Base-by-base conservation (phyloP, 768 basidiomycete species). In the Cystoderma amianthinum region DNA sequence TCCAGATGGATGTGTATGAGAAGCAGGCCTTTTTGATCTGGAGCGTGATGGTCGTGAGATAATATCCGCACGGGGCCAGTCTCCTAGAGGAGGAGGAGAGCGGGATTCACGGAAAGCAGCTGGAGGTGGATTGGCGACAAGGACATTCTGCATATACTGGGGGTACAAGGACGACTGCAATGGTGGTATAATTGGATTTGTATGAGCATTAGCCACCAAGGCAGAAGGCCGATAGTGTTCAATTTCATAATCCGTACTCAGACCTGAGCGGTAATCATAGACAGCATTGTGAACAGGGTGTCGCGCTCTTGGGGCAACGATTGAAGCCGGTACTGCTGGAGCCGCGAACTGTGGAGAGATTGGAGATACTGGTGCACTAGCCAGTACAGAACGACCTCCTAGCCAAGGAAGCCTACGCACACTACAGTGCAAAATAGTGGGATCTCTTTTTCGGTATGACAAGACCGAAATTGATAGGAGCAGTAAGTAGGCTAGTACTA, bases 401-500 rank as follows among this genome's bases (percentile, higher is more conserved):
- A 50, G 46, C 59, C 61, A 59, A 49, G 48, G 70, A 50, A 63
- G 72, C 62, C 63, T 57, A 38, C 70, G 70, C 19, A 79, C 67
- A 44, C 62, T 61, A 32, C 66, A 62, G 18, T 64, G 55, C 79
- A 82, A 84, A 23, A 85, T 61, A 3, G 56, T 55, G 16, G 65
- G 56, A 48, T 78, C 73, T 10, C 69, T 62, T 39, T 58, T 61
- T 34, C 66, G 53, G 45, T 67, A 63, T 13, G 70, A 59, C 34
- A 74, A 48, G 17, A 52, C 48, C 34, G 69, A 62, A 7, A 68
- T 58, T n/a, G 69, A 53, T 16, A 72, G 53, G 41, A 85, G 57
- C 10, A 68, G 50, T 39, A 82, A 62, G 55, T 85, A 85, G n/a
- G 62, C 44, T 35, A 84, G 53, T 39, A 84, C 83, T 86, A 43